phyloP scores from a whole-genome alignment of 495 filamentous ascomycete genomes.

The Ramalina peruviana region DNA sequence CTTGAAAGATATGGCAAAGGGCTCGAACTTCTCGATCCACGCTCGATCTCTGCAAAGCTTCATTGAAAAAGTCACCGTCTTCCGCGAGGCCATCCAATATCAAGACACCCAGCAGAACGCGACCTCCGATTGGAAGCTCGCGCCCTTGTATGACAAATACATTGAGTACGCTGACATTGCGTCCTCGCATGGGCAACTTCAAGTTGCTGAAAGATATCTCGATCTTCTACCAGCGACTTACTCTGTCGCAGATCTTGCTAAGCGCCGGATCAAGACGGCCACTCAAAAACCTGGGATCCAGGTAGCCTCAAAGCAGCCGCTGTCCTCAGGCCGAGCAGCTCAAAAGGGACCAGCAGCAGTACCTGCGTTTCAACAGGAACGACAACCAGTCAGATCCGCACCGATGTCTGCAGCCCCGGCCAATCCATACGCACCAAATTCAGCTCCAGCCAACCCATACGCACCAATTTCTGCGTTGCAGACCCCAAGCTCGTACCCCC shows the following conservation, averaged over 20 bases:
- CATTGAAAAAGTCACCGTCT: conserved; percentile 96
- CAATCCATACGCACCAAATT: conserved; percentile 13
- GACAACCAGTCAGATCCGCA: conserved; percentile 26
- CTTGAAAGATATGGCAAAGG: conserved; percentile 48
- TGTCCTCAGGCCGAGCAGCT: conserved; percentile 13
- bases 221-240: conserved; percentile 75
- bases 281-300: conserved; percentile 49
- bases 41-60: conserved; percentile 78
- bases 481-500: conserved; percentile 46
- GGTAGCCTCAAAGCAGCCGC: conserved; percentile 21
- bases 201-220: conserved; percentile 80
- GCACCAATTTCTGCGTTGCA: conserved; percentile 26
- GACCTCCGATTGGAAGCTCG: conserved; percentile 77
- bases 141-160: conserved; percentile 83
- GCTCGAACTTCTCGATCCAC: conserved; percentile 82
- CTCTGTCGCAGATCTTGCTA: conserved; percentile 76
- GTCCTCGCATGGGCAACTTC: conserved; percentile 74
- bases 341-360: conserved; percentile 14
- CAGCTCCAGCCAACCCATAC: conserved; percentile 21
- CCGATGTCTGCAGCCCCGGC: conserved; percentile 22
- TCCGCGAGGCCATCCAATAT: conserved; percentile 89
- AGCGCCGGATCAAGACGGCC: conserved; percentile 75
- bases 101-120: conserved; percentile 57
- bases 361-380: conserved; percentile 19
- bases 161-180: conserved; percentile 93